phyloP scores from a whole-genome alignment of 768 basidiomycete species.

The Lactarius hengduanensis region DNA sequence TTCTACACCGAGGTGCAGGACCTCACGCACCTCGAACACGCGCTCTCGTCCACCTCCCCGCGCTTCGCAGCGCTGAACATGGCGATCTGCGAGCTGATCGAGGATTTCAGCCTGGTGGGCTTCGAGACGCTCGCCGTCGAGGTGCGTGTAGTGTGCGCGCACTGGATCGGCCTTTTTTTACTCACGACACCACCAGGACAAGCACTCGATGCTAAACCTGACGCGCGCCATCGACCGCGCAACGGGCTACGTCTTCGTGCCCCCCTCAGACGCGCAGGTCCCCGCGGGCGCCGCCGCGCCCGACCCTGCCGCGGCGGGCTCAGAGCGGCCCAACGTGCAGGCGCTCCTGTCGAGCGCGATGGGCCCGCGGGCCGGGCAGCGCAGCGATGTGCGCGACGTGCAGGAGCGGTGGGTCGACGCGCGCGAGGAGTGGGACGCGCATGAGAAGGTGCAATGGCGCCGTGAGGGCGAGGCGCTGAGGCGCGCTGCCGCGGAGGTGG shows the following conservation, averaged over 20 bases:
- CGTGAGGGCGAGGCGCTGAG: conserved; percentile 63
- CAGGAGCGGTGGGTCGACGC: conserved; percentile 96
- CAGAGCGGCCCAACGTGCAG: conserved; percentile 60
- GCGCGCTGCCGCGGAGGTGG: conserved; percentile 38
- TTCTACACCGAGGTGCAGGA: conserved; percentile 99
- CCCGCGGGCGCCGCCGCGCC: conserved; percentile 38
- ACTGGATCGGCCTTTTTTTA: too few species aligned
- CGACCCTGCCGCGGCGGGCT: conserved; percentile 38
- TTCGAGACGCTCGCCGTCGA: conserved; percentile 98
- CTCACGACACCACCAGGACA: conserved; percentile 56
- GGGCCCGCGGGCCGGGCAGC: conserved; percentile 49
- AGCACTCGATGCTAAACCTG: conserved; percentile 90
- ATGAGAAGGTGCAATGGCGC: conserved; percentile 74
- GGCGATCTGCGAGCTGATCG: conserved; percentile 88
- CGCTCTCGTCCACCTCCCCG: conserved; percentile 62
- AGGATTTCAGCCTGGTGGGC: conserved; percentile 89
- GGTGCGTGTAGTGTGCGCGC: conserved; percentile 44
- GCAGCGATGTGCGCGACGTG: conserved; percentile 65
- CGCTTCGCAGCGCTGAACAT: conserved; percentile 80
- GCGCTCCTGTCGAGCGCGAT: conserved; percentile 66
- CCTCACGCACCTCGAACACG: conserved; percentile 79
- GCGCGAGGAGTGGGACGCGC: conserved; percentile 77
- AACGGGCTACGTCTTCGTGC: conserved; percentile 88
- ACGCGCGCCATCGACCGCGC: conserved; percentile 84
- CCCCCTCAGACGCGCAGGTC: conserved; percentile 40